phyloP scores from a whole-genome alignment of 2,329 filamentous ascomycete genomes.

The Aspergillus fumigatus region DNA sequence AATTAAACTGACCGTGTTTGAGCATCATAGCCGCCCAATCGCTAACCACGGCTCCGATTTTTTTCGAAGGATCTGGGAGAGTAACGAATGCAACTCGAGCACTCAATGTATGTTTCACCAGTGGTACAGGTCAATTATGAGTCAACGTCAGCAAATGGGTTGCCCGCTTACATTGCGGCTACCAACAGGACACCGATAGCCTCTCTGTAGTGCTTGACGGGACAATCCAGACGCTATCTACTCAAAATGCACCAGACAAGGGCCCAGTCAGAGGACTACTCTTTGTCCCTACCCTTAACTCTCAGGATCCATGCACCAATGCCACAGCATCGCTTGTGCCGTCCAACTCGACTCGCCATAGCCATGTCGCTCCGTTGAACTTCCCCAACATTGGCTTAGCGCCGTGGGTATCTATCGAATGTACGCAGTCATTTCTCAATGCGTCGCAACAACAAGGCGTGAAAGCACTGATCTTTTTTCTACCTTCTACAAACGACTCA shows the following conservation, averaged over 20 bases:
- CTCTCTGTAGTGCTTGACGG: conserved; percentile 36
- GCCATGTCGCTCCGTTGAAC: conserved; percentile 60
- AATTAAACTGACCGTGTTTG: background rate
- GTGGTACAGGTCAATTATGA: background rate
- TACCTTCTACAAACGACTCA: conserved; percentile 43
- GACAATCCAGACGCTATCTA: conserved; percentile 73
- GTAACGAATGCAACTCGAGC: conserved; percentile 29
- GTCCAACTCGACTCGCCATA: conserved; percentile 65
- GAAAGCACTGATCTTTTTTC: conserved; percentile 55
- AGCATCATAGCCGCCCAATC: conserved; percentile 19
- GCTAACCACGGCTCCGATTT: conserved; percentile 29
- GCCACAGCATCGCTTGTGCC: conserved; percentile 65
- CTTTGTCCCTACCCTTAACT: conserved; percentile 70
- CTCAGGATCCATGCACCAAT: conserved; percentile 58
- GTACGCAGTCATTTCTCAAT: conserved; percentile 67
- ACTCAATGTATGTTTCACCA: conserved; percentile 30
- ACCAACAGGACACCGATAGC: conserved; percentile 25
- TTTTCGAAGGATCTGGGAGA: conserved; percentile 31
- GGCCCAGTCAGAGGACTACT: conserved; percentile 70
- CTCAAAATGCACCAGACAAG: conserved; percentile 58
- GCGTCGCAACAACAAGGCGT: conserved; percentile 58
- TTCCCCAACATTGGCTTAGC: conserved; percentile 77
- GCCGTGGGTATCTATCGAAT: conserved; percentile 75
- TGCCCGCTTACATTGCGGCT: background rate
- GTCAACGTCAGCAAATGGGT: background rate